Evolutionary conservation across 805 yeast genomes (phyloP), one percentile per base, ranked within the genome.

Genomic region (Teunomyces barrocoloradensis): DNA sequence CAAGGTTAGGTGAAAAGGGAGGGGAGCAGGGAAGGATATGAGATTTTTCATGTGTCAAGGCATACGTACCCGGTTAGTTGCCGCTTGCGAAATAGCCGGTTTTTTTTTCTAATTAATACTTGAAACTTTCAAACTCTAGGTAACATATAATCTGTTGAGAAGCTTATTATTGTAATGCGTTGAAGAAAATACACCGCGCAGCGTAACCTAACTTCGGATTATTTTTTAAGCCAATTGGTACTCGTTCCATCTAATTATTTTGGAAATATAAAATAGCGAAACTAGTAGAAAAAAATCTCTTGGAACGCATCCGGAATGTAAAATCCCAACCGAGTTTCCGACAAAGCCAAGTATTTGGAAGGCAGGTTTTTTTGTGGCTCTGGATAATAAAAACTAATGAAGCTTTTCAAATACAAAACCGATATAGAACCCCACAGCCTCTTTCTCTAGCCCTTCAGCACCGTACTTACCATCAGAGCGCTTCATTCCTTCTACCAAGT

Each of bases 361-460:
- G 27, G 4, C 25, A 21, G 6, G 7, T 25, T 25, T 25, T 25
- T 25, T 6, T 25, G 10, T 25, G 27, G 11, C 11, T 6, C 27
- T 3, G 2, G 27, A 25, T 25, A 25, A 25, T 25, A 7, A 7
- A 7, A 3, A 32, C 12, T 37, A 37, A 23, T 46, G 47, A 29
- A 74, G 69, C 59, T 83, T 87, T 48, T 85, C 87, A 64, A 91
- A 90, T 2, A 84, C 92, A 71, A 89, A 90, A 1, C 89, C 89
- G 29, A 87, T 69, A 62, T 90, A 91, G 57, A 89, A 87, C n/a
- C 87, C 89, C 6, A 90, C 90, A 0, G 89, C 89, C 61, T 92
- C 97, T 47, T 88, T 79, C 61, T 92, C 96, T 39, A 82, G 89
- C 1, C 96, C 96, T 62, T 84, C 90, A 32, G 91, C 87, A 29